phyloP scores from a whole-genome alignment of 2,329 filamentous ascomycete genomes.

The Pseudogymnoascus sp. region DNA sequence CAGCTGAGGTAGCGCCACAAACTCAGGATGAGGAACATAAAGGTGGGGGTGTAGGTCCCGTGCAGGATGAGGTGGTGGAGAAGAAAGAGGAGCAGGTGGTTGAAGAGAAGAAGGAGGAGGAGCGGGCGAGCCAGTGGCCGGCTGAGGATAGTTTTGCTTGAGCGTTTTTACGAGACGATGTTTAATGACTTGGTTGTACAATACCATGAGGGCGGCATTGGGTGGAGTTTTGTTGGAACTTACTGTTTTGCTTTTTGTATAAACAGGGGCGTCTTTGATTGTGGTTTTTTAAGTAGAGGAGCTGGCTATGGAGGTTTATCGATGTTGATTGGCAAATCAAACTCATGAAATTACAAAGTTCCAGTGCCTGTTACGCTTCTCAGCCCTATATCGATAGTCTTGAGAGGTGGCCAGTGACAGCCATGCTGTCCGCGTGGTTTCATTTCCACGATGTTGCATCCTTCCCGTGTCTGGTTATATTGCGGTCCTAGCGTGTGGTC shows the following conservation, averaged over 20 bases:
- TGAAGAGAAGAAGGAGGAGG: background rate
- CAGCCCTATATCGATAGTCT: background rate
- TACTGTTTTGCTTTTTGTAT: conserved; percentile 3
- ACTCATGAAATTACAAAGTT: background rate
- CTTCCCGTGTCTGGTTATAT: background rate
- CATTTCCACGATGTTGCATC: conserved; percentile 2
- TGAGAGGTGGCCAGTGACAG: background rate
- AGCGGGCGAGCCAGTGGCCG: conserved; percentile 17
- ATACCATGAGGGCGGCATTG: conserved; percentile 7
- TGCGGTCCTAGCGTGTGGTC: background rate
- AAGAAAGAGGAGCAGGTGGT: background rate
- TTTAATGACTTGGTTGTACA: conserved; percentile 16
- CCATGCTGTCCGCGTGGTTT: background rate
- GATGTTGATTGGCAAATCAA: background rate
- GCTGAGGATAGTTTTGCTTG: conserved; percentile 29
- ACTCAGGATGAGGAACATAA: background rate
- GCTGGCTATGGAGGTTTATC: background rate
- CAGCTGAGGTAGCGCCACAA: background rate
- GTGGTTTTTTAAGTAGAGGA: background rate
- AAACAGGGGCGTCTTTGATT: conserved; percentile 4
- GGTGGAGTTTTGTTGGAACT: conserved; percentile 5
- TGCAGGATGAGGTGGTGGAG: background rate
- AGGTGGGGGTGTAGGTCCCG: background rate
- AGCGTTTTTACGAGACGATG: conserved; percentile 14
- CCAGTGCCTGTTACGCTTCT: background rate